Conservation (phyloP, 306 rosid species). For the Nissolia schottii region DNA sequence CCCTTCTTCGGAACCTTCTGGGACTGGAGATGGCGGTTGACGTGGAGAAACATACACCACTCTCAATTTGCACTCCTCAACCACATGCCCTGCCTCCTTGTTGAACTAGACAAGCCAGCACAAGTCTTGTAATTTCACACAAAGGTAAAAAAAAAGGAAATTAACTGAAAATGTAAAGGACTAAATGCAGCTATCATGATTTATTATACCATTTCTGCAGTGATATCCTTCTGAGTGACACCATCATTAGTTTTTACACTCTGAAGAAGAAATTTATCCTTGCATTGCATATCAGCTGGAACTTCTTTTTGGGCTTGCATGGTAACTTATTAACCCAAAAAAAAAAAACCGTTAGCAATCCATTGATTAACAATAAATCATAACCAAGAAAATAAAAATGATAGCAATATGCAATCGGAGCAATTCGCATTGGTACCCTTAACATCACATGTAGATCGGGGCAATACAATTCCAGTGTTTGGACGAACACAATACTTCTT, state of each 20-base stretch:
- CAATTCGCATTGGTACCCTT: slow-evolving; percentile 49
- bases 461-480: slow-evolving; percentile 84
- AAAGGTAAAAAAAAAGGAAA: background rate
- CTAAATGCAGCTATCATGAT: background rate
- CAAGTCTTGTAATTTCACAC: slow-evolving; percentile 26
- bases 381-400: background rate
- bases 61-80: slow-evolving; percentile 93
- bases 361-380: background rate
- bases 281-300: slow-evolving; percentile 88
- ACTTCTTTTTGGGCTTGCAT: slow-evolving; percentile 98
- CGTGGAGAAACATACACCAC: slow-evolving; percentile 86
- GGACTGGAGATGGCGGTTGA: slow-evolving; percentile 95
- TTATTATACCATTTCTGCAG: slow-evolving; percentile 70
- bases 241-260: slow-evolving; percentile 67
- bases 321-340: slow-evolving; percentile 47
- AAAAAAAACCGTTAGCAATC: background rate
- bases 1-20: slow-evolving; percentile 96
- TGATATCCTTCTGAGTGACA: slow-evolving; percentile 54
- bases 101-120: slow-evolving; percentile 61
- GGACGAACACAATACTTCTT: slow-evolving; percentile 99
- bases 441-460: slow-evolving; percentile 83
- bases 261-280: slow-evolving; percentile 97
- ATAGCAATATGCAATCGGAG: background rate
- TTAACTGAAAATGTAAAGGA: background rate
- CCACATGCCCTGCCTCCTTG: slow-evolving; percentile 86